Evolutionary conservation across 768 basidiomycete species (phyloP).

Genomic region (Pleurotus eryngii): DNA sequence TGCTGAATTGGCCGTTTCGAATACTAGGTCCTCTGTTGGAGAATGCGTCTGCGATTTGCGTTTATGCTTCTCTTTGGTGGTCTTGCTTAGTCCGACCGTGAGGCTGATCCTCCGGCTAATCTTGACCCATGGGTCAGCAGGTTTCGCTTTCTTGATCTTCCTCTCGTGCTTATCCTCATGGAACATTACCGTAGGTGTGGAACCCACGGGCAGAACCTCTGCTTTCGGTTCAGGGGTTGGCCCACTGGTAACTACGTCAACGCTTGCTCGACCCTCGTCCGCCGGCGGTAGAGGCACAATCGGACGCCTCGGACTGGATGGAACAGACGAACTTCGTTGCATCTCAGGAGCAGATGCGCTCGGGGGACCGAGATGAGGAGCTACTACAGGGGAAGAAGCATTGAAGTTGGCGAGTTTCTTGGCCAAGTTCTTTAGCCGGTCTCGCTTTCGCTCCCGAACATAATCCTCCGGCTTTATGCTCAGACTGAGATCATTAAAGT

Average conservation of each 20-base stretch:
- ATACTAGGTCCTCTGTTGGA: background rate
- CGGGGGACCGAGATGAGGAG: constrained; percentile 4
- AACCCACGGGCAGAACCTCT: background rate
- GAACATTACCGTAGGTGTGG: constrained; percentile 10
- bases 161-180: constrained; percentile 22
- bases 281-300: background rate
- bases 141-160: constrained; percentile 28
- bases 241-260: background rate
- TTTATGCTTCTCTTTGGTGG: constrained; percentile 30
- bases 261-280: constrained; percentile 23
- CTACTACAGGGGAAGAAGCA: constrained; percentile 17
- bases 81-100: constrained; percentile 47
- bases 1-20: background rate
- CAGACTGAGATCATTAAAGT: constrained; percentile 91
- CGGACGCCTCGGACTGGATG: constrained; percentile 30
- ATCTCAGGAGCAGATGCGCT: constrained; percentile 18
- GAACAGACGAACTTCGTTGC: constrained; percentile 59
- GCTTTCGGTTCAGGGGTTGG: background rate
- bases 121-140: constrained; percentile 56
- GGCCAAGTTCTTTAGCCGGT: constrained; percentile 72
- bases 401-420: constrained; percentile 49
- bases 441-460: constrained; percentile 67
- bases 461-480: constrained; percentile 86
- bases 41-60: background rate
- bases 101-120: constrained; percentile 62